phyloP scores from a whole-genome alignment of 495 filamentous ascomycete genomes.

The Annulohypoxylon bovei region DNA sequence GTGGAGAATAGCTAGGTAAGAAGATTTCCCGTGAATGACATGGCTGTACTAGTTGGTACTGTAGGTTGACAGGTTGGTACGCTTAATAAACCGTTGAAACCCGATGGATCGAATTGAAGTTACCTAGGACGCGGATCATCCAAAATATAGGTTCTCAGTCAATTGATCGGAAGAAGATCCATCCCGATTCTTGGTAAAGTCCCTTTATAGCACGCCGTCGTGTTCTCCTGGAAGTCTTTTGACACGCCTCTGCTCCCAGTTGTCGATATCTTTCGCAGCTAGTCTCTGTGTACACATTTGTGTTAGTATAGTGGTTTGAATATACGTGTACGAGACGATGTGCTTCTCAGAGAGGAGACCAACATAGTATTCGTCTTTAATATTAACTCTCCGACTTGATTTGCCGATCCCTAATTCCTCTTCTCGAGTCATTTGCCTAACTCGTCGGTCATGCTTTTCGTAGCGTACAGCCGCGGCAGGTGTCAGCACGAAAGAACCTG shows the following conservation, averaged over 20 bases:
- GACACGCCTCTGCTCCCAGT: slow-evolving; percentile 96
- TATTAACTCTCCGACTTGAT: slow-evolving; percentile 74
- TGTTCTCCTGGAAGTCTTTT: slow-evolving; percentile 86
- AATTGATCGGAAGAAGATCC: background rate
- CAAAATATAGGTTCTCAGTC: background rate
- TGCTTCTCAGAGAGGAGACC: slow-evolving; percentile 47
- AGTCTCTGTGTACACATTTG: slow-evolving; percentile 67
- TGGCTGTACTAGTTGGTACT: background rate
- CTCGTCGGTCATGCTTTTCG: slow-evolving; percentile 88
- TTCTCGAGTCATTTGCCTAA: slow-evolving; percentile 80
- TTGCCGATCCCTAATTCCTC: slow-evolving; percentile 84
- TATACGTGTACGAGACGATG: background rate
- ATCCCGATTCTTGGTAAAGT: background rate
- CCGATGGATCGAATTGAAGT: background rate
- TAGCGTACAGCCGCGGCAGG: slow-evolving; percentile 93
- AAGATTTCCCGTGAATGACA: background rate
- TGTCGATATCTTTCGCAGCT: slow-evolving; percentile 88
- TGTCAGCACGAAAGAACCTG: slow-evolving; percentile 91
- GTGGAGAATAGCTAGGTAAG: background rate
- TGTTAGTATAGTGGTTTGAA: slow-evolving; percentile 7
- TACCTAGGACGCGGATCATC: background rate
- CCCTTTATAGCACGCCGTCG: slow-evolving; percentile 78
- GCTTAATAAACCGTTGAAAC: background rate
- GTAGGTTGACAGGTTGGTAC: too few relatives aligned
- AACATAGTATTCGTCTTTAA: slow-evolving; percentile 95